Percentiles rank a stretch among this genome's conserved stretches.
phyloP scores from a whole-genome alignment of 1,284 basidiomycete species.

The Phaffia rhodozyma region DNA sequence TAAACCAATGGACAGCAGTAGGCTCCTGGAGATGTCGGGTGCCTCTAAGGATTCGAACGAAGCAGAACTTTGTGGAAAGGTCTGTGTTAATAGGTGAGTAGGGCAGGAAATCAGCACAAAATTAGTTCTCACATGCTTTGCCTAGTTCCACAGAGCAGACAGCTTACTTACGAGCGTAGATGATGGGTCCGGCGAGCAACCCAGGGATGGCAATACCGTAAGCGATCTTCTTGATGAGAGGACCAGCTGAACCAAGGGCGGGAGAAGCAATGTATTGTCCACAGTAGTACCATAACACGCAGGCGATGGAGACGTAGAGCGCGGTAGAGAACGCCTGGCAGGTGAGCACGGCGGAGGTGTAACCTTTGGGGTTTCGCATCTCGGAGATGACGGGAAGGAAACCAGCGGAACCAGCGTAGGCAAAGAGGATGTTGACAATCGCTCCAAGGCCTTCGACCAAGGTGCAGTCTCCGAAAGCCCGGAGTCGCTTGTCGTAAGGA shows the following conservation, averaged over 20 bases:
- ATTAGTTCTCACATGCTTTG: too few relatives aligned
- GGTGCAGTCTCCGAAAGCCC: slow-evolving; percentile 22
- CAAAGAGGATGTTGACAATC: slow-evolving; percentile 30
- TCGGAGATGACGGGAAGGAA: slow-evolving; percentile 34
- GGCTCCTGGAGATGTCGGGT: slow-evolving; percentile 48
- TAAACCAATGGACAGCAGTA: slow-evolving; percentile 47
- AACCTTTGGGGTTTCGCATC: slow-evolving; percentile 30
- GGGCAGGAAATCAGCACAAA: too few relatives aligned
- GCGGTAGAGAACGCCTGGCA: slow-evolving; percentile 23
- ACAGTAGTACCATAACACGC: slow-evolving; percentile 22
- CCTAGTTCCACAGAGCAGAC: too few relatives aligned
- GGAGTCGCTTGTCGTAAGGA: slow-evolving; percentile 26
- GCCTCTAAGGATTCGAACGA: slow-evolving; percentile 49
- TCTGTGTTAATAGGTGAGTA: slow-evolving; percentile 18
- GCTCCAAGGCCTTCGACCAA: slow-evolving; percentile 32
- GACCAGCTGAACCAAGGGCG: slow-evolving; percentile 32
- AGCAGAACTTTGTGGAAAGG: slow-evolving; percentile 45
- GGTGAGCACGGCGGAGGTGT: slow-evolving; percentile 19
- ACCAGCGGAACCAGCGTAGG: slow-evolving; percentile 26
- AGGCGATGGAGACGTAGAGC: slow-evolving; percentile 24
- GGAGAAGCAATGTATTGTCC: slow-evolving; percentile 33
- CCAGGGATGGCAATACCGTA: slow-evolving; percentile 35
- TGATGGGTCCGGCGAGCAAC: slow-evolving; percentile 18
- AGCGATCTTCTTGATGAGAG: slow-evolving; percentile 32
- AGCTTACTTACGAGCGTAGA: slow-evolving; percentile 21